Base-by-base conservation (phyloP, 2,329 filamentous ascomycete species). In the Zopfia rhizophila region DNA sequence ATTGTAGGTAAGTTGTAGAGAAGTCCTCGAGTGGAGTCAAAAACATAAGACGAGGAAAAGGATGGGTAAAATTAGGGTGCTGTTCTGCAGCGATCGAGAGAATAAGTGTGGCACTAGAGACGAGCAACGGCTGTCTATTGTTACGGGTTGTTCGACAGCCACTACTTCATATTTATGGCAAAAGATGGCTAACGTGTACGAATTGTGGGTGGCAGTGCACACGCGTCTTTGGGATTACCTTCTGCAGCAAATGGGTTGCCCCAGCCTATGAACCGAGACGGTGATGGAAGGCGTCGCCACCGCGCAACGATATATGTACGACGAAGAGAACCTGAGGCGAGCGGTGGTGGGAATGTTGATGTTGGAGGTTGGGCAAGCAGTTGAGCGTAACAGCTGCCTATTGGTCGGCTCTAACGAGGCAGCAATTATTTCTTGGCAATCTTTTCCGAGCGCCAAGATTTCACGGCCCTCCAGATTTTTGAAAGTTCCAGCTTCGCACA, bases 151-250 rank as follows among this genome's bases (percentile, higher is more conserved):
- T 31, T 51, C 49, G 51, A 54, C 46, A 44, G 52, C 25, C 37
- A 45, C 43, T 27, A 23, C 23, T 31, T 39, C 47, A 59, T 55
- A 58, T 55, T 56, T 53, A 47, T 48, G 54, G 48, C 55, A 53
- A 51, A 47, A 38, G 47, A 39, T 36, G 50, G 56, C 53, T 60
- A 53, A 55, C 53, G 41, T 55, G 44, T 60, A 59, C 54, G 51
- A n/a, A n/a, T n/a, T n/a, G n/a, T n/a, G 23, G 31, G 63, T 65
- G 62, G 63, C 63, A 63, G 63, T 65, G 63, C 55, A 53, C 45
- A 58, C 59, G 56, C 56, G 59, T 57, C 44, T 37, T 47, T 45
- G 52, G n/a, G n/a, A n/a, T n/a, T n/a, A n/a, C n/a, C n/a, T n/a
- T n/a, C n/a, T 35, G 35, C 44, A 60, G 48, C 48, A 49, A 51